Evolutionary conservation across 148 eudicot genomes (phyloP).

Genomic region (Rhododendron mucronatum): DNA sequence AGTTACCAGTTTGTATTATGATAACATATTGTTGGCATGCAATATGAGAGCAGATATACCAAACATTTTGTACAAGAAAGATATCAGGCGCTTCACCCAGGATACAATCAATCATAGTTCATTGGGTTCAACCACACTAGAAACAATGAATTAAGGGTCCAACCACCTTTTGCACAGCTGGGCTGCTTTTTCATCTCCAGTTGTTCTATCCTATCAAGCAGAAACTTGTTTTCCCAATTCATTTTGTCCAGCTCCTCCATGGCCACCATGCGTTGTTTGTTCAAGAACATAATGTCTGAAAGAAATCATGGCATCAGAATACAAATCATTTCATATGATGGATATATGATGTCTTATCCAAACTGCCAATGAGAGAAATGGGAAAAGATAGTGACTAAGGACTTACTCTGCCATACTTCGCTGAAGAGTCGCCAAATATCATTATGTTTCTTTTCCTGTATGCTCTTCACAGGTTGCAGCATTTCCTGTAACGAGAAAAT

Average conservation of each 20-base stretch:
- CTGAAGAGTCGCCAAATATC: constrained; percentile 55
- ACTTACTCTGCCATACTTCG: constrained; percentile 62
- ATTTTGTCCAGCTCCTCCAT: constrained; percentile 43
- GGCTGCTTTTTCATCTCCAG: constrained; percentile 29
- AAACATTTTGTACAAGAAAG: background rate
- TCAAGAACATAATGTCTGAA: constrained; percentile 52
- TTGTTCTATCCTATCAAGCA: constrained; percentile 43
- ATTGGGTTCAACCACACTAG: background rate
- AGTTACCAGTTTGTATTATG: background rate
- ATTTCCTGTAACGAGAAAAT: constrained; percentile 16
- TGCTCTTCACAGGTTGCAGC: constrained; percentile 21
- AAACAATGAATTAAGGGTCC: constrained; percentile 10
- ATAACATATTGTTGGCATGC: background rate
- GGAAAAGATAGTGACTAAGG: background rate
- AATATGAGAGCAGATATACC: background rate
- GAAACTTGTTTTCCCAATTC: constrained; percentile 35
- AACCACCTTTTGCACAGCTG: constrained; percentile 25
- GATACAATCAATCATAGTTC: background rate
- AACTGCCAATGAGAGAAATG: background rate
- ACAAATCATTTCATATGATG: background rate
- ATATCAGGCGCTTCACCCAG: background rate
- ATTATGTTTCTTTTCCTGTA: constrained; percentile 25
- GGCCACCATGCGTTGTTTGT: constrained; percentile 53
- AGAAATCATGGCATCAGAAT: constrained; percentile 7
- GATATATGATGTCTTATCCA: background rate